Conservation (phyloP, 306 rosid genomes). For the Quercus gilva region DNA sequence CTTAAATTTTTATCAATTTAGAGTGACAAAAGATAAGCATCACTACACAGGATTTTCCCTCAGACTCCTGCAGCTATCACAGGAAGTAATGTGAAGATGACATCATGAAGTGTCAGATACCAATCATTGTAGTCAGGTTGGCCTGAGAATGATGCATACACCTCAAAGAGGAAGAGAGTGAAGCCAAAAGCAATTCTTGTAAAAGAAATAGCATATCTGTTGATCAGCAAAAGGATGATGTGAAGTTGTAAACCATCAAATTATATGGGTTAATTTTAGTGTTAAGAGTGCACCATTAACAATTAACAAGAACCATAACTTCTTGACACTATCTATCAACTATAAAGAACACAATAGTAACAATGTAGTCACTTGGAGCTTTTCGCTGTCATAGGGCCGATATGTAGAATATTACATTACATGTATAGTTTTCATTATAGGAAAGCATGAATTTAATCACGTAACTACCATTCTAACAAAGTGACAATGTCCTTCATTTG, state of each 20-base stretch:
- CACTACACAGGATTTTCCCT: conserved; percentile 42
- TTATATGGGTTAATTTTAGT: not conserved
- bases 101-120: conserved; percentile 78
- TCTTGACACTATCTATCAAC: too few relatives aligned
- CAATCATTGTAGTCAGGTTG: conserved; percentile 88
- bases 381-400: too few relatives aligned
- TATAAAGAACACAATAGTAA: not conserved
- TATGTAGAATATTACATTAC: too few relatives aligned
- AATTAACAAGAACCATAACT: not conserved
- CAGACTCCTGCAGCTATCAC: conserved; percentile 94
- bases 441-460: too few relatives aligned
- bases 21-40: not conserved
- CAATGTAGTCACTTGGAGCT: too few relatives aligned
- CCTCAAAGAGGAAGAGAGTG: conserved; percentile 65
- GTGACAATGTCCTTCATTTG: too few relatives aligned
- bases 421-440: too few relatives aligned
- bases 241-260: conserved; percentile 15
- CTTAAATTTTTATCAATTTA: not conserved
- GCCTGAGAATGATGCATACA: conserved; percentile 51
- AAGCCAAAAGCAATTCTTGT: conserved; percentile 94
- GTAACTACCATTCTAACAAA: too few relatives aligned
- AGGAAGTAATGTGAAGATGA: conserved; percentile 96
- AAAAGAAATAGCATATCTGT: conserved; percentile 95
- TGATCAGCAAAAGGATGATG: conserved; percentile 17
- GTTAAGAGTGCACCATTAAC: not conserved